These are phyloP conservation scores for Gastrolobium villosum DNA, from an alignment of 306 rosid genomes.

Conservation along the genomic window DNA sequence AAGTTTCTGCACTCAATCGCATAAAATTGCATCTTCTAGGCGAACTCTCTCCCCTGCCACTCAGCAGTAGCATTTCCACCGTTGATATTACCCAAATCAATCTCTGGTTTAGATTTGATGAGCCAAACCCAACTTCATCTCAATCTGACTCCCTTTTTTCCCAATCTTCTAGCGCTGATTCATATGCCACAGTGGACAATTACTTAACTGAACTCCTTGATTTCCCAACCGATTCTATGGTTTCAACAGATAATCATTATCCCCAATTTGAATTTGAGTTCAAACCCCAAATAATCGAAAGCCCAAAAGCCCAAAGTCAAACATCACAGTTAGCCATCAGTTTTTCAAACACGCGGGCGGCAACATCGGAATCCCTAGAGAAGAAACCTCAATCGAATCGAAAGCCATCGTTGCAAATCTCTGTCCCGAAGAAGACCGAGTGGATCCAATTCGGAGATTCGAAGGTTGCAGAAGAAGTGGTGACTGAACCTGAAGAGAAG, in stretches of 20 bases:
- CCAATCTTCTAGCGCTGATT: conserved; percentile 51
- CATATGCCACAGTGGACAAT: conserved; percentile 38
- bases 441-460: conserved; percentile 66
- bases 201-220: conserved; percentile 38
- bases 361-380: not conserved
- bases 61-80: not conserved
- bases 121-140: conserved; percentile 29
- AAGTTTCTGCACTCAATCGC: conserved; percentile 55
- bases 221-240: conserved; percentile 20
- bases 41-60: conserved; percentile 66
- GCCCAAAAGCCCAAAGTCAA: conserved; percentile 5
- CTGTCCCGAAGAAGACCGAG: conserved; percentile 67
- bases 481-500: not conserved
- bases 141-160: conserved; percentile 48
- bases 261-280: conserved; percentile 45
- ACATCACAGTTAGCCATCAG: not conserved
- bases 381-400: conserved; percentile 40
- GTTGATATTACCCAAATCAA: not conserved
- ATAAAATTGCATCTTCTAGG: conserved; percentile 76
- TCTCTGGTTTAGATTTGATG: conserved; percentile 2
- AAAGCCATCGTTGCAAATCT: conserved; percentile 62
- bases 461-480: not conserved
- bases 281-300: conserved; percentile 52
- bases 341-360: conserved; percentile 29
- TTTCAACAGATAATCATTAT: not conserved